Base-by-base conservation (phyloP, 805 yeast species). In the Dipodascus geniculatus region DNA sequence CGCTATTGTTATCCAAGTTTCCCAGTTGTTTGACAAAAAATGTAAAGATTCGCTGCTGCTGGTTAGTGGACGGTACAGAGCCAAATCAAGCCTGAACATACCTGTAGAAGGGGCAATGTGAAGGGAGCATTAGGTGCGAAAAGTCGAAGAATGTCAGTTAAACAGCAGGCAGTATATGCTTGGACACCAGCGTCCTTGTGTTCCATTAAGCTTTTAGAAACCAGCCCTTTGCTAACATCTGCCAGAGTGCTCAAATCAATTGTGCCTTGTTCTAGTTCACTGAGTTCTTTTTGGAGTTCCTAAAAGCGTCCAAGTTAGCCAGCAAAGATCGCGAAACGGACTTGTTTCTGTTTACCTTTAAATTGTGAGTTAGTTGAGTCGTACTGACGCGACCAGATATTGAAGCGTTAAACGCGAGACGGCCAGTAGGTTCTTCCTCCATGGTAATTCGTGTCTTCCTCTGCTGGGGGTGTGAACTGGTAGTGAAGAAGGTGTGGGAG, bases 111-210 rank as follows among this genome's bases (percentile, higher is more conserved):
- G 1, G 70, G 57, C 22, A 81, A 80, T 1, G 85, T 79, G 66
- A 77, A 89, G 2, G 97, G 96, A 3, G 96, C 95, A 64, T 89
- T 87, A 0, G 96, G 96, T 0, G 96, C 96, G 61, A 76, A 83
- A 16, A 90, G 66, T 55, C 96, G 73, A 47, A 89, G 67, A 8
- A 90, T 72, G 64, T 89, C 96, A 3, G 88, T 74, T 4, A 88
- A 57, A 57, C 93, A 82, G 62, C 95, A 83, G 4, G 93, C 81
- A 1, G 77, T 77, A 55, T 73, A 79, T 0, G 90, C 80, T 58
- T 81, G 84, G 4, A 89, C 80, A 3, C 91, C 93, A 2, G 65
- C 55, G 62, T 87, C 87, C 50, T 78, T 74, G 61, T 82, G 83
- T 35, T 69, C 71, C 1, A 85, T 56, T 14, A 87, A 68, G 59